phyloP scores from a whole-genome alignment of 495 filamentous ascomycete species.

The Trypethelium eluteriae region DNA sequence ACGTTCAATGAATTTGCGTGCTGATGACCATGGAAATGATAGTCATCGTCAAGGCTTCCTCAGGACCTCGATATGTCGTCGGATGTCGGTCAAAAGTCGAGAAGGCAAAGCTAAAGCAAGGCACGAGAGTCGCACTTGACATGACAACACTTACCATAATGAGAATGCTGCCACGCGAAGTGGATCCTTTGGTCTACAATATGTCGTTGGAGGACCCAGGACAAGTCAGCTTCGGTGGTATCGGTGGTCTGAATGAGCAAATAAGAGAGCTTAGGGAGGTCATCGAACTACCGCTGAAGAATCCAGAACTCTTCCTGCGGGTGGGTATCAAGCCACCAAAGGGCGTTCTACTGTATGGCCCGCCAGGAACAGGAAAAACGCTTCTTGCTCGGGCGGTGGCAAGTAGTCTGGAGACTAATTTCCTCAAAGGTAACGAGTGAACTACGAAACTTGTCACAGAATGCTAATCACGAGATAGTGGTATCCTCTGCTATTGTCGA shows the following conservation, averaged over 20 bases:
- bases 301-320: constrained; percentile 92
- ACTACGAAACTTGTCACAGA: constrained; percentile 10
- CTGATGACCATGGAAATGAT: not conserved
- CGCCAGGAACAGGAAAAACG: constrained; percentile 95
- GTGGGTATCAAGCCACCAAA: constrained; percentile 99
- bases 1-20: not conserved
- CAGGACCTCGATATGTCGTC: constrained; percentile 95
- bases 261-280: constrained; percentile 97
- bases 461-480: constrained; percentile 48
- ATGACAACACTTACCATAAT: constrained; percentile 99
- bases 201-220: constrained; percentile 99
- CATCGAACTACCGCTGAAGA: constrained; percentile 96
- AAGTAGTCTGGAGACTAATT: constrained; percentile 96
- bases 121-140: constrained; percentile 93
- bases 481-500: constrained; percentile 99
- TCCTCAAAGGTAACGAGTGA: constrained; percentile 70
- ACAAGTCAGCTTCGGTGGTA: constrained; percentile 96
- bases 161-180: constrained; percentile 98
- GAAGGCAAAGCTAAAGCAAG: constrained; percentile 93
- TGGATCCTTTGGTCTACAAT: constrained; percentile 98
- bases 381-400: constrained; percentile 91
- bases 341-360: constrained; percentile 95
- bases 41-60: constrained; percentile 85
- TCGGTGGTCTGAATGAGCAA: constrained; percentile 97
- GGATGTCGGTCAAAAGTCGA: constrained; percentile 98